Percentiles rank a stretch among this genome's conserved stretches.
Evolutionary conservation across 1,284 basidiomycete genomes (phyloP).

Genomic region (Mycosarcoma mackinlayi): DNA sequence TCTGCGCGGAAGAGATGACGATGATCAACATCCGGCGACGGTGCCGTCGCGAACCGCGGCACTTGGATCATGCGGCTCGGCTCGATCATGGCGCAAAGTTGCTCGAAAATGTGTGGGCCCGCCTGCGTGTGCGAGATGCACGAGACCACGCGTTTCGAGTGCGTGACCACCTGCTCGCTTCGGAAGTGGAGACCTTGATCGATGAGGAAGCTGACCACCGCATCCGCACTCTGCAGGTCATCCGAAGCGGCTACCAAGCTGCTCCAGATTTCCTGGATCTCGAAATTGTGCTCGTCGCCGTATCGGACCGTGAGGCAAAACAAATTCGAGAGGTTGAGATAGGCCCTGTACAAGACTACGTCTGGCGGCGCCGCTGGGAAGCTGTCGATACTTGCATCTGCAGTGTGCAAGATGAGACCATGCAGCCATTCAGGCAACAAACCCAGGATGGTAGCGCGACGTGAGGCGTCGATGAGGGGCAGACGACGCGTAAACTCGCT

Average conservation of each 20-base stretch:
- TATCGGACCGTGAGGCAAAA: constrained; percentile 85
- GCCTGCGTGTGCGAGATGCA: constrained; percentile 83
- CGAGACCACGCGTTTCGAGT: constrained; percentile 84
- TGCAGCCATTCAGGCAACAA: constrained; percentile 59
- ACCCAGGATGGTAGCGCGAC: constrained; percentile 53
- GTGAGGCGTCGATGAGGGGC: constrained; percentile 72
- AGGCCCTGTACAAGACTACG: constrained; percentile 52
- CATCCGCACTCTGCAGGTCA: constrained; percentile 77
- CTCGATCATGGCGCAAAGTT: constrained; percentile 84
- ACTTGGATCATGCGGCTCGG: constrained; percentile 81
- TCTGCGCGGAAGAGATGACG: constrained; percentile 59
- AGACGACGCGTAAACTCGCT: constrained; percentile 80
- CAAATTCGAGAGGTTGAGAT: constrained; percentile 78
- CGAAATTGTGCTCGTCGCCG: constrained; percentile 80
- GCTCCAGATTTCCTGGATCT: constrained; percentile 84
- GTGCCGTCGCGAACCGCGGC: constrained; percentile 74
- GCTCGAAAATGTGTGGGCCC: constrained; percentile 81
- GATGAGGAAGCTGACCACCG: constrained; percentile 83
- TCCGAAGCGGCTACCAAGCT: constrained; percentile 74
- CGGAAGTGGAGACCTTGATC: constrained; percentile 88
- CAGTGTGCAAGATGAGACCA: constrained; percentile 47
- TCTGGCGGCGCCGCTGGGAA: constrained; percentile 33
- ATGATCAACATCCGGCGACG: constrained; percentile 64
- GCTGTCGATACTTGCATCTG: constrained; percentile 18
- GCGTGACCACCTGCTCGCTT: constrained; percentile 80